Percentiles rank a stretch among this genome's conserved stretches.
Evolutionary conservation across 768 basidiomycete species (phyloP).

Genomic region (Lactarius indigo): DNA sequence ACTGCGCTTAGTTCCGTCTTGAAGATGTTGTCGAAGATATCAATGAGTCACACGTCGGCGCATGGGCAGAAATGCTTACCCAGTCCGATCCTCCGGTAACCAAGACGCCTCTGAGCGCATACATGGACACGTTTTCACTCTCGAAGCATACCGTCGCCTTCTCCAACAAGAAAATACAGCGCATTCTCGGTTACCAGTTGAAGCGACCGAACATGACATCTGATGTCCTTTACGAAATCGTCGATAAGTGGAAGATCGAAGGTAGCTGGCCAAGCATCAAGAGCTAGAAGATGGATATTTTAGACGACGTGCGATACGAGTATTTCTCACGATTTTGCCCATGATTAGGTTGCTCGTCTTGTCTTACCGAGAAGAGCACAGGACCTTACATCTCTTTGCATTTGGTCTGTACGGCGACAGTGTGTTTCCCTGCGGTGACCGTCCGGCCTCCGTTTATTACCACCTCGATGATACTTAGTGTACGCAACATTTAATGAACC

Average conservation of each 20-base stretch:
- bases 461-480: constrained; percentile 17
- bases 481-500: constrained; percentile 20
- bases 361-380: background rate
- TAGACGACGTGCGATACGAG: constrained; percentile 14
- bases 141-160: constrained; percentile 68
- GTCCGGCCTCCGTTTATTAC: constrained; percentile 10
- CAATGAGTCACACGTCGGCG: constrained; percentile 77
- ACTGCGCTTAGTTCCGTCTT: constrained; percentile 46
- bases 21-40: constrained; percentile 78
- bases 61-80: constrained; percentile 79
- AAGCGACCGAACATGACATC: constrained; percentile 59
- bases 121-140: constrained; percentile 72
- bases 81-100: constrained; percentile 67
- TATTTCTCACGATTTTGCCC: constrained; percentile 20
- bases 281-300: constrained; percentile 4
- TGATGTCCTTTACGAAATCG: constrained; percentile 60
- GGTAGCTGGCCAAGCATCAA: constrained; percentile 43
- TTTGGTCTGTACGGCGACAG: background rate
- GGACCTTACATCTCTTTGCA: constrained; percentile 11
- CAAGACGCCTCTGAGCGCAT: constrained; percentile 70
- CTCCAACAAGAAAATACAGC: constrained; percentile 69
- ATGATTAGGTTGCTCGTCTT: constrained; percentile 6
- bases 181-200: constrained; percentile 65
- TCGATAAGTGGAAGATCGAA: constrained; percentile 80
- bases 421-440: background rate